Conservation (phyloP, 129 eudicot genomes). For the Escallonia herrerae region DNA sequence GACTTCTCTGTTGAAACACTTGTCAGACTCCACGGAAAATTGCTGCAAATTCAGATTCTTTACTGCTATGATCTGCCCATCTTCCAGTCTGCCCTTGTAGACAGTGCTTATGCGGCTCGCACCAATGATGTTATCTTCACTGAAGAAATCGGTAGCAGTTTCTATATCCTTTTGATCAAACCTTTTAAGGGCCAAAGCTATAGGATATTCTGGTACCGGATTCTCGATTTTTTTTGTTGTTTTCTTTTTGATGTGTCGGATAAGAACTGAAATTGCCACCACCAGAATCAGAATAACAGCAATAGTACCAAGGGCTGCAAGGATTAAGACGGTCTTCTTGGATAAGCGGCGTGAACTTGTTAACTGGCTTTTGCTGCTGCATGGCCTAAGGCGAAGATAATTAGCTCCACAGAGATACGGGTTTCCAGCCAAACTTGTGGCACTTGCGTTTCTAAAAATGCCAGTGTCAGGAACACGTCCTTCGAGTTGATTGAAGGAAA, state of each 20-base stretch:
- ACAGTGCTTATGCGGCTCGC: constrained; percentile 71
- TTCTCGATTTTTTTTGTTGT: constrained; percentile 5
- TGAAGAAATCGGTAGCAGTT: constrained; percentile 54
- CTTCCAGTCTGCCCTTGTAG: constrained; percentile 71
- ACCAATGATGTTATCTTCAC: constrained; percentile 51
- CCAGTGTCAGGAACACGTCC: constrained; percentile 61
- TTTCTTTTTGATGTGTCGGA: constrained; percentile 19
- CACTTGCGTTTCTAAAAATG: constrained; percentile 30
- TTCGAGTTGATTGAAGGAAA: constrained; percentile 70
- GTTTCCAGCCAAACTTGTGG: constrained; percentile 52
- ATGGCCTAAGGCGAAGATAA: constrained; percentile 13
- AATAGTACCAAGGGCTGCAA: constrained; percentile 37
- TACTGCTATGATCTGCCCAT: constrained; percentile 57
- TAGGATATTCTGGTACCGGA: constrained; percentile 29
- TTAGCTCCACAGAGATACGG: constrained; percentile 50
- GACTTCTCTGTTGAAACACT: constrained; percentile 64
- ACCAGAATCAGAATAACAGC: constrained; percentile 21
- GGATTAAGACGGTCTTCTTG: constrained; percentile 31
- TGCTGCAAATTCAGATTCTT: constrained; percentile 55
- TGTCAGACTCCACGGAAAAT: constrained; percentile 58
- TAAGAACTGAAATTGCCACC: constrained; percentile 17
- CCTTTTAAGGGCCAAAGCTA: constrained; percentile 40
- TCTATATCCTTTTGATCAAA: constrained; percentile 48
- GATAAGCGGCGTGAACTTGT: constrained; percentile 19
- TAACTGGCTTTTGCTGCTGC: constrained; percentile 16